Conservation (phyloP, 129 eudicot genomes). For the Scalesia atractyloides region DNA sequence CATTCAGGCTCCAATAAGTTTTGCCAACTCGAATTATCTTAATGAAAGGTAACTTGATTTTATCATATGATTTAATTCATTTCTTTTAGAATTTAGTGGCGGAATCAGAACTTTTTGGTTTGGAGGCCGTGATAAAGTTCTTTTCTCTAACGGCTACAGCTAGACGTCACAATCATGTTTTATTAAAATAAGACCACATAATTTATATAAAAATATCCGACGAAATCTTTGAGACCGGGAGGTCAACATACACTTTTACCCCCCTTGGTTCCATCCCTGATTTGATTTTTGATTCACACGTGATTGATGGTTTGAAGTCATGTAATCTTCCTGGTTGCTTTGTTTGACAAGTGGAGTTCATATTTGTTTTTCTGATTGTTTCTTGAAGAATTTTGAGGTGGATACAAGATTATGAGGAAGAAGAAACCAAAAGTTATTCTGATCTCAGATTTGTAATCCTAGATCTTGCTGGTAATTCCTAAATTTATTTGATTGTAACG, state of each 20-base stretch:
- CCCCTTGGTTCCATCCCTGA: too few relatives aligned
- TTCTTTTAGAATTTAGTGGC: background rate
- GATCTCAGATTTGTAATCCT: constrained; percentile 53
- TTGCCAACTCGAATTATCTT: constrained; percentile 80
- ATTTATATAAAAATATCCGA: too few relatives aligned
- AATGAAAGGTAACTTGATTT: constrained; percentile 59
- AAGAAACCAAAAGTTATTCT: constrained; percentile 41
- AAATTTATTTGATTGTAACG: background rate
- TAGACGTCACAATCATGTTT: too few relatives aligned
- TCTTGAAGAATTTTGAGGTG: constrained; percentile 72
- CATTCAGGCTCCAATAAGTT: constrained; percentile 82
- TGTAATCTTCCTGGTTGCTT: background rate
- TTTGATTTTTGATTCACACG: too few relatives aligned
- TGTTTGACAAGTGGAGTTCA: background rate
- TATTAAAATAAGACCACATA: too few relatives aligned
- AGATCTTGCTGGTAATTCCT: constrained; percentile 65
- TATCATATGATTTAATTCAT: background rate
- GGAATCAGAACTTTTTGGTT: too few relatives aligned
- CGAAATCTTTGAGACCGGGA: too few relatives aligned
- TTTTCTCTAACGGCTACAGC: too few relatives aligned
- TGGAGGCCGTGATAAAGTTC: too few relatives aligned
- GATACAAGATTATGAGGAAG: constrained; percentile 73
- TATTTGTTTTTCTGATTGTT: background rate
- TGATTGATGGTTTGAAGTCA: background rate
- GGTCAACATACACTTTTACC: too few relatives aligned